phyloP scores from a whole-genome alignment of 345 rosid species.

The Heritiera fomes region DNA sequence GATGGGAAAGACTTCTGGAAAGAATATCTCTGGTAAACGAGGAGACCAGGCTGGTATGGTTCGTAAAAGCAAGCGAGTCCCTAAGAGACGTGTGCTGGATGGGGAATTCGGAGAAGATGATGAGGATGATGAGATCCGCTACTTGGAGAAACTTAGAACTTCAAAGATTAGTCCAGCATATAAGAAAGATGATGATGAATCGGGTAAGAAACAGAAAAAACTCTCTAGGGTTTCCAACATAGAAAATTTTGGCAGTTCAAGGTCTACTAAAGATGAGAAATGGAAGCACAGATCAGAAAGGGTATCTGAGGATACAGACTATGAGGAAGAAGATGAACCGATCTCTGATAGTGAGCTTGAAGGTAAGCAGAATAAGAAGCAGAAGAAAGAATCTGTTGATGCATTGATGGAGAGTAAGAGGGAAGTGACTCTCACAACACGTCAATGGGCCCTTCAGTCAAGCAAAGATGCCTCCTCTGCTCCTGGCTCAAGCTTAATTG shows the following conservation, averaged over 20 bases:
- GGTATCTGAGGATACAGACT: conserved; percentile 31
- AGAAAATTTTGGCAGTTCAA: conserved; percentile 41
- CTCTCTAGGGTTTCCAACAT: conserved; percentile 60
- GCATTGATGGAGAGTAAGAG: conserved; percentile 36
- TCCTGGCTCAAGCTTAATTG: conserved; percentile 40
- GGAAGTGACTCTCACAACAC: conserved; percentile 49
- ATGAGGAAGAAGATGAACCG: conserved; percentile 39
- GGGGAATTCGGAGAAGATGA: conserved; percentile 39
- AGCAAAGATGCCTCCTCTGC: conserved; percentile 48
- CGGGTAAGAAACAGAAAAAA: conserved; percentile 57
- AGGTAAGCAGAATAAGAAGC: conserved; percentile 38
- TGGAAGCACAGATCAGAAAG: conserved; percentile 39
- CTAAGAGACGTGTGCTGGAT: conserved; percentile 52
- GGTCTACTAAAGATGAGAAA: conserved; percentile 34
- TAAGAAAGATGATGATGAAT: conserved; percentile 42
- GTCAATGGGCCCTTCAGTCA: conserved; percentile 57
- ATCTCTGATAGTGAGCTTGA: conserved; percentile 37
- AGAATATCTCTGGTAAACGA: conserved; percentile 24
- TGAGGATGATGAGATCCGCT: conserved; percentile 64
- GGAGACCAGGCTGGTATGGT: conserved; percentile 20
- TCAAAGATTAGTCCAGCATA: conserved; percentile 32
- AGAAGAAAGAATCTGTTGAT: conserved; percentile 40
- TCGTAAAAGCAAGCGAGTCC: conserved; percentile 58
- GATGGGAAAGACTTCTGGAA: conserved; percentile 37
- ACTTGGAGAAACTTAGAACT: conserved; percentile 54